These are phyloP conservation scores for Pseudogymnoascus sp. DNA, from an alignment of 2,329 filamentous ascomycete genomes.

Conservation along the genomic window DNA sequence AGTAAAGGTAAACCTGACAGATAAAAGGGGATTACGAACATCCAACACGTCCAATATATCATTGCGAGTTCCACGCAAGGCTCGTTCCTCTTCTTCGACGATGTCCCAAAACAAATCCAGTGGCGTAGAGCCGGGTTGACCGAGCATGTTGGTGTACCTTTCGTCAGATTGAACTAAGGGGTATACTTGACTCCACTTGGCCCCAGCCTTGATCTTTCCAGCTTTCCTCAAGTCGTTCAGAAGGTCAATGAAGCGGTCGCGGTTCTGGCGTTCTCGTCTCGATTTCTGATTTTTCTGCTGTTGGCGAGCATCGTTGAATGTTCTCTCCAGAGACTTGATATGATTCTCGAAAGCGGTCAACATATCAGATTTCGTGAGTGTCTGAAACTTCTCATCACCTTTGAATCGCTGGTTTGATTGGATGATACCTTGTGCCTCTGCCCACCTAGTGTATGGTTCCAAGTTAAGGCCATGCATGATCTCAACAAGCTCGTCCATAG, in stretches of 20 bases:
- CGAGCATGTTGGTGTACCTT: slow-evolving; percentile 75
- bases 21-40: slow-evolving; percentile 42
- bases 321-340: slow-evolving; percentile 83
- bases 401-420: slow-evolving; percentile 69
- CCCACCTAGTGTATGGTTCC: slow-evolving; percentile 92
- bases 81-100: slow-evolving; percentile 85
- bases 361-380: slow-evolving; percentile 80
- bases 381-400: slow-evolving; percentile 74
- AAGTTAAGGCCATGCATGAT: slow-evolving; percentile 73
- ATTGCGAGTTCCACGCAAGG: slow-evolving; percentile 71
- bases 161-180: slow-evolving; percentile 69
- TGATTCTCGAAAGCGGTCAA: slow-evolving; percentile 90
- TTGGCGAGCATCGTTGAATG: slow-evolving; percentile 85
- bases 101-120: slow-evolving; percentile 94
- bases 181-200: slow-evolving; percentile 80
- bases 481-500: slow-evolving; percentile 72
- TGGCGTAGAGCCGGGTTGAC: slow-evolving; percentile 74
- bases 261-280: slow-evolving; percentile 74
- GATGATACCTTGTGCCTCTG: slow-evolving; percentile 76
- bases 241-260: slow-evolving; percentile 70
- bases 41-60: slow-evolving; percentile 82
- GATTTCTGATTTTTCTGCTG: slow-evolving; percentile 74
- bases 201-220: slow-evolving; percentile 79
- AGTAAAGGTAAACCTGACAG: slow-evolving; percentile 23
- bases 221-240: slow-evolving; percentile 64